phyloP scores from a whole-genome alignment of 2,329 filamentous ascomycete species.

The Nemania sp. region DNA sequence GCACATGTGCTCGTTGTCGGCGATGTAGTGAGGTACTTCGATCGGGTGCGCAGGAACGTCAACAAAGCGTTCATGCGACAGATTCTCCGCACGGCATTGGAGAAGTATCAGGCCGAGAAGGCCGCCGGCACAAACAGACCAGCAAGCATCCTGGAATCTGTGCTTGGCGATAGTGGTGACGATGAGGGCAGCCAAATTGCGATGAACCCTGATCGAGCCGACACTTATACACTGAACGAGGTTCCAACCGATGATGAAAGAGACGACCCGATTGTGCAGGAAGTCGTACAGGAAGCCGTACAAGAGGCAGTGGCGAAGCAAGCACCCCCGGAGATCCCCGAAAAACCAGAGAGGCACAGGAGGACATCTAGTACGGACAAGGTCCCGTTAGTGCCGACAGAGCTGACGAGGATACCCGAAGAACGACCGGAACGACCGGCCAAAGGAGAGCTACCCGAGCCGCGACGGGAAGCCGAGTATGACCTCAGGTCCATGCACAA shows the following conservation, averaged over 20 bases:
- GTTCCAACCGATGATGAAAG: constrained; percentile 24
- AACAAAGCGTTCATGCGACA: constrained; percentile 45
- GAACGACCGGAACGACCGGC: constrained; percentile 23
- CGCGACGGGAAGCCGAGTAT: constrained; percentile 27
- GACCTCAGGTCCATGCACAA: constrained; percentile 39
- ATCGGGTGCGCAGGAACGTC: constrained; percentile 43
- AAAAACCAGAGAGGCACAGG: constrained; percentile 15
- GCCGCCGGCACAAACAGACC: constrained; percentile 11
- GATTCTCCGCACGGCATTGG: constrained; percentile 40
- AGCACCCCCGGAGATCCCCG: constrained; percentile 12
- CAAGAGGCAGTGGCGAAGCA: constrained; percentile 11
- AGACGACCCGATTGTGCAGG: neutral
- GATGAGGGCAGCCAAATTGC: constrained; percentile 17
- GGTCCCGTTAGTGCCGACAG: neutral
- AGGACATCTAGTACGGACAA: constrained; percentile 17
- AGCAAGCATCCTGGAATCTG: constrained; percentile 24
- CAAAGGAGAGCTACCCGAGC: constrained; percentile 1
- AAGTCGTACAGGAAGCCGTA: no score
- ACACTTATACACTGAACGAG: constrained; percentile 26
- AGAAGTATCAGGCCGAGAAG: constrained; percentile 40
- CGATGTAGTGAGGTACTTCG: constrained; percentile 43
- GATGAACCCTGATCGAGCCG: constrained; percentile 12
- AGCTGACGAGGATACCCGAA: constrained; percentile 7
- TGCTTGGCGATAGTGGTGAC: constrained; percentile 25
- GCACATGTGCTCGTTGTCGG: constrained; percentile 43